Conservation (phyloP, 1,284 basidiomycete species). For the Trichosporon sp. region DNA sequence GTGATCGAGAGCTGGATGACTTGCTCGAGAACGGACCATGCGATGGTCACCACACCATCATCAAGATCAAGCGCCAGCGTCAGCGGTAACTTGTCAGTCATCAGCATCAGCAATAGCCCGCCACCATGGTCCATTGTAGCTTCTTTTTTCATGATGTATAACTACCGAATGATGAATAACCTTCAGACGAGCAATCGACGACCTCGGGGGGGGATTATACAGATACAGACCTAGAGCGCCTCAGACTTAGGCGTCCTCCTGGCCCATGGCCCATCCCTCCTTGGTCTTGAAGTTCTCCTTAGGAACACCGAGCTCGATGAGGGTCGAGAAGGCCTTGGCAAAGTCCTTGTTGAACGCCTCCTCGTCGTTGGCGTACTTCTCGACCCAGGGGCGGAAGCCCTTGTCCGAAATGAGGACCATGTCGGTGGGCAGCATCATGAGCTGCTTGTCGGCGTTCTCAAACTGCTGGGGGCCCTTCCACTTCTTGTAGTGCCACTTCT, state of each 20-base stretch:
- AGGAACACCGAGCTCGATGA: slow-evolving; percentile 88
- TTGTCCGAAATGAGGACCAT: slow-evolving; percentile 52
- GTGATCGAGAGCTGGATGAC: background rate
- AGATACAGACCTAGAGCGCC: too few relatives aligned
- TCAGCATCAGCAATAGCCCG: too few relatives aligned
- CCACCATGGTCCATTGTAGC: background rate
- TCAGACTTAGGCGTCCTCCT: background rate
- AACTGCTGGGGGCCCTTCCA: slow-evolving; percentile 60
- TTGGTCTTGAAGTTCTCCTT: slow-evolving; percentile 59
- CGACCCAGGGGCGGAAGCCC: slow-evolving; percentile 47
- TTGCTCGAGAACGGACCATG: background rate
- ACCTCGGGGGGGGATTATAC: too few relatives aligned
- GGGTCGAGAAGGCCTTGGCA: slow-evolving; percentile 63
- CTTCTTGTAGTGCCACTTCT: slow-evolving; percentile 61
- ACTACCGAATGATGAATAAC: background rate
- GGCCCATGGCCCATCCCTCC: slow-evolving; percentile 6
- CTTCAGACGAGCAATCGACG: background rate
- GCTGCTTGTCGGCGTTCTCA: slow-evolving; percentile 74
- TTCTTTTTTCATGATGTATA: slow-evolving; percentile 3
- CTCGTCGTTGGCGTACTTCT: slow-evolving; percentile 75
- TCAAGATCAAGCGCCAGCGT: background rate
- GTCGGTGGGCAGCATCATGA: slow-evolving; percentile 97
- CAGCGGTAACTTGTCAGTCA: too few relatives aligned
- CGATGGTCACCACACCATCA: background rate
- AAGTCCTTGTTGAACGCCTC: slow-evolving; percentile 84